These are phyloP conservation scores for Brassica carinata DNA, from an alignment of 345 rosid genomes.

Conservation along the genomic window DNA sequence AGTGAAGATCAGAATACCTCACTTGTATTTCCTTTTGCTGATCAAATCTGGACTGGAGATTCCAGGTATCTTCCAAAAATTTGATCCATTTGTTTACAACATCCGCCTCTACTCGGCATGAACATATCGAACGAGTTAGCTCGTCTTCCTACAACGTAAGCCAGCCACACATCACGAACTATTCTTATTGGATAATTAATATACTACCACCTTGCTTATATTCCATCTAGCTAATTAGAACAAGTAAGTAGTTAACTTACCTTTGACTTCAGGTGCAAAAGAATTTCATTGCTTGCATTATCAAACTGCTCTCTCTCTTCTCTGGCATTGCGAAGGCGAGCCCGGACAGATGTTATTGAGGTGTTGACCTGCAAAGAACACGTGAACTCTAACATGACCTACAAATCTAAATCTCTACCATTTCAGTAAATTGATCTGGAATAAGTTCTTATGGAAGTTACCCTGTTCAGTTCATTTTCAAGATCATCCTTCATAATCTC, in stretches of 20 bases:
- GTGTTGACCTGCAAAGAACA: conserved; percentile 56
- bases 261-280: conserved; percentile 72
- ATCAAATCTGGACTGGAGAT: conserved; percentile 48
- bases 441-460: conserved; percentile 24
- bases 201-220: background rate
- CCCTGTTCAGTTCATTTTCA: conserved; percentile 74
- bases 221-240: conserved; percentile 3
- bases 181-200: background rate
- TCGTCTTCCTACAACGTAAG: conserved; percentile 68
- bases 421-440: background rate
- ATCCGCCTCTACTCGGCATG: conserved; percentile 74
- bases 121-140: conserved; percentile 64
- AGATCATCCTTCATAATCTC: conserved; percentile 73
- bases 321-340: conserved; percentile 70
- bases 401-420: background rate
- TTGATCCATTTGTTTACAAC: conserved; percentile 69
- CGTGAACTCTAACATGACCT: background rate
- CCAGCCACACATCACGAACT: conserved; percentile 28
- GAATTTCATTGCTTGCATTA: conserved; percentile 82
- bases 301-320: conserved; percentile 95
- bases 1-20: conserved; percentile 52
- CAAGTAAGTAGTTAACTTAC: conserved; percentile 36
- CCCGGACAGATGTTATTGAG: conserved; percentile 55
- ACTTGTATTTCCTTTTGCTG: conserved; percentile 65
- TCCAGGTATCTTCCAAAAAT: conserved; percentile 72